Percentiles rank a stretch among this genome's conserved stretches.
Conservation (phyloP, 345 rosid genomes). For the Salix arbutifolia region DNA sequence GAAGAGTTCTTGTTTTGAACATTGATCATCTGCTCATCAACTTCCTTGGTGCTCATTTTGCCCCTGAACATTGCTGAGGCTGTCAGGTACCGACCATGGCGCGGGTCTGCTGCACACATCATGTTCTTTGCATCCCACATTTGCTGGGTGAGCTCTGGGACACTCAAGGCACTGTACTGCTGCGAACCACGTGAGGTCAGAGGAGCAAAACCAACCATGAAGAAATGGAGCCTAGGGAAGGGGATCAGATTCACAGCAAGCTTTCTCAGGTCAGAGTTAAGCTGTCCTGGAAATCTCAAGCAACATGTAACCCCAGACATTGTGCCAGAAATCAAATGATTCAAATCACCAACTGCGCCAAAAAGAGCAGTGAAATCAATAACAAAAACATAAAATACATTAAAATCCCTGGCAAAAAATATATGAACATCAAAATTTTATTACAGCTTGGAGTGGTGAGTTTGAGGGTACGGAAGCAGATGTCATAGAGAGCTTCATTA, state of each 20-base stretch:
- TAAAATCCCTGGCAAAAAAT: background rate
- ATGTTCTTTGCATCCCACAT: conserved; percentile 60
- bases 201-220: conserved; percentile 57
- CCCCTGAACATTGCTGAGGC: conserved; percentile 56
- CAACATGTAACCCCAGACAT: conserved; percentile 80
- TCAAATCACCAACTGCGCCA: conserved; percentile 56
- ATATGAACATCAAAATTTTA: background rate
- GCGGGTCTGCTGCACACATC: conserved; percentile 52
- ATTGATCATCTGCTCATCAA: conserved; percentile 61
- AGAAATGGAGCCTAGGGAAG: conserved; percentile 53
- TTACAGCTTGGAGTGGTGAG: conserved; percentile 63
- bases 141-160: conserved; percentile 51
- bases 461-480: conserved; percentile 62
- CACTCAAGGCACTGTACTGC: conserved; percentile 40
- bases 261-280: conserved; percentile 67
- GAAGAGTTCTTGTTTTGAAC: conserved; percentile 71
- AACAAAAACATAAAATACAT: background rate
- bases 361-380: background rate
- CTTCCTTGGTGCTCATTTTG: conserved; percentile 50
- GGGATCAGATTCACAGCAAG: conserved; percentile 62
- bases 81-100: conserved; percentile 42
- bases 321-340: conserved; percentile 66
- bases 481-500: conserved; percentile 62
- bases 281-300: conserved; percentile 67
- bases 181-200: conserved; percentile 52